Evolutionary conservation across 1,284 basidiomycete genomes (phyloP), one percentile per base, ranked within the genome.

Genomic region (Cutaneotrichosporon sp.): DNA sequence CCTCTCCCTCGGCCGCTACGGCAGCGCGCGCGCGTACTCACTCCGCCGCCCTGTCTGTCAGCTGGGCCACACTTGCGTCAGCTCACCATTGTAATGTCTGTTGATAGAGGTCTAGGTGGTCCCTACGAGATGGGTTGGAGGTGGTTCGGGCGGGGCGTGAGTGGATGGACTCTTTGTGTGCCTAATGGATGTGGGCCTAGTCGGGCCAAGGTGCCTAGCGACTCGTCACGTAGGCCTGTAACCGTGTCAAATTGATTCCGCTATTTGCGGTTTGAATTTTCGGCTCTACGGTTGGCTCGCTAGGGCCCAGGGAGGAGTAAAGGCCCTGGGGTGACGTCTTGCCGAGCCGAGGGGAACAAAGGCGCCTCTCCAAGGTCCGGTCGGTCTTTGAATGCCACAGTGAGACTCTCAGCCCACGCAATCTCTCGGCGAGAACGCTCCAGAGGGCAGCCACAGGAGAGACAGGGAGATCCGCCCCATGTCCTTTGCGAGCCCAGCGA

Each of bases 21-120:
- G 24, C n/a, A n/a, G n/a, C n/a, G n/a, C n/a, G 10, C 24, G 52
- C 14, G 42, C 22, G 46, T 20, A 66, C 64, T 66, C 59, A 66
- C 64, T 46, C 64, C 64, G 54, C 64, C 64, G 61, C 64, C 64
- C 64, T 58, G 56, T 22, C n/a, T 43, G 56, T 58, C 56, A 58
- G 56, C 56, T 31, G 18, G 38, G n/a, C n/a, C 7, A 20, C 13
- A 5, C 29, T 18, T 29, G 18, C 7, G 7, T 18, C 2, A 45
- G 22, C 56, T 38, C 29, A 58, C 56, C 56, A 58, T 58, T 27
- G 33, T 58, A 27, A 20, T 58, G 34, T 22, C 38, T 54, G 22
- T 22, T 54, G 31, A 14, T 54, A 22, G 16, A 25, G 53, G 25
- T 42, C 25, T 11, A 54, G 20, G 52, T 42, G 27, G 25, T 31